Base-by-base conservation (phyloP, 371 early-diverging fungal genomes). In the Actinomucor elegans region DNA sequence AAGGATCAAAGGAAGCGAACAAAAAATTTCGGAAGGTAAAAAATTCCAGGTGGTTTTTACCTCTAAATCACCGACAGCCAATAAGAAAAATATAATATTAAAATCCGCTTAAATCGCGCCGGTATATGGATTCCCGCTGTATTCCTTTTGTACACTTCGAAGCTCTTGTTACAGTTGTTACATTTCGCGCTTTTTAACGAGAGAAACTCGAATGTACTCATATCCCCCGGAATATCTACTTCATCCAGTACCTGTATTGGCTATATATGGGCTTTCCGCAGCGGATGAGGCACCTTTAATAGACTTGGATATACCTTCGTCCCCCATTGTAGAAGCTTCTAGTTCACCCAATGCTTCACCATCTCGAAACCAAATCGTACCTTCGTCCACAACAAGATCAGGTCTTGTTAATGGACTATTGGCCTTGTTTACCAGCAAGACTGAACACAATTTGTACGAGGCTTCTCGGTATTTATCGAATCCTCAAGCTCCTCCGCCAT, bases 191-290 rank as follows among this genome's bases (percentile, higher is more conserved):
- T n/a, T n/a, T n/a, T n/a, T n/a, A n/a, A n/a, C n/a, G n/a, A n/a
- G n/a, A n/a, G n/a, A n/a, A n/a, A n/a, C n/a, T n/a, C n/a, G 42
- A 27, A 47, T 56, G 48, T 56, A 56, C 34, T 48, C 56, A 34
- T 88, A 87, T 56, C 89, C 91, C 15, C 57, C 76, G 33, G 89
- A 87, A 59, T 86, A 81, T 63, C 64, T 86, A 38, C 73, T 82
- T 48, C 91, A 90, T 67, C 87, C 86, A 52, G 81, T 86, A 28
- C 88, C 91, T 57, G 80, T 88, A 15, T 57, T 90, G 56, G 83
- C 79, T 15, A 71, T 87, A 27, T 73, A 83, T 20, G 89, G 89
- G 5, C 69, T 90, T 42, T 31, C 69, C 47, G 35, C 63, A 5
- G 23, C 67, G 15, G 66, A 69, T 28, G 56, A 60, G 48, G 42